Conservation (phyloP, 2,329 filamentous ascomycete genomes). For the Pseudocercospora fuligena region DNA sequence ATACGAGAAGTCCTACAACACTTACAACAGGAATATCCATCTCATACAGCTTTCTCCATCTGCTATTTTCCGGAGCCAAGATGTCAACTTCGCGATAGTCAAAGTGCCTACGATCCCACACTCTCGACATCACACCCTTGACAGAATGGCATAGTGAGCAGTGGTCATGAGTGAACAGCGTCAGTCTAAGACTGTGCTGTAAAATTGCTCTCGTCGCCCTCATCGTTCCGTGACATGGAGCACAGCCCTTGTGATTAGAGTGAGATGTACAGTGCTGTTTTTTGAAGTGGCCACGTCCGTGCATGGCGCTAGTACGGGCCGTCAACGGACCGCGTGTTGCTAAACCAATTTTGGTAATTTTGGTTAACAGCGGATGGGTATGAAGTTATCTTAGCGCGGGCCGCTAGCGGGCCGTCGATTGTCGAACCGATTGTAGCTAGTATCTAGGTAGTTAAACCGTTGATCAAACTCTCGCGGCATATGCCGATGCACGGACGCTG, state of each 20-base stretch:
- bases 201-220: constrained; percentile 20
- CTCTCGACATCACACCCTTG: constrained; percentile 68
- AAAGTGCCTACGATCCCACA: constrained; percentile 71
- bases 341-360: no score
- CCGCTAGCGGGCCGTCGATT: no score
- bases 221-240: constrained; percentile 8
- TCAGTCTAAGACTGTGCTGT: constrained; percentile 52
- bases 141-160: constrained; percentile 74
- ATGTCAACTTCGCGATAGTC: constrained; percentile 72
- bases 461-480: no score
- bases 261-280: no score
- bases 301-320: no score
- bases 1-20: background rate
- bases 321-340: no score
- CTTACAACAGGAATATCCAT: constrained; percentile 80
- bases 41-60: constrained; percentile 76
- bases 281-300: background rate
- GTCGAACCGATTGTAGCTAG: no score
- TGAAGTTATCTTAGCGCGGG: no score
- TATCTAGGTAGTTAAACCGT: no score
- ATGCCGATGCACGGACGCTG: no score
- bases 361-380: no score
- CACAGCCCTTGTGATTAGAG: background rate
- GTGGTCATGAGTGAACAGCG: constrained; percentile 73
- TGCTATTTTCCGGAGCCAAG: constrained; percentile 63